These are phyloP conservation scores for Biscutella laevigata DNA, from an alignment of 441 rosid genomes.

Conservation along the genomic window DNA sequence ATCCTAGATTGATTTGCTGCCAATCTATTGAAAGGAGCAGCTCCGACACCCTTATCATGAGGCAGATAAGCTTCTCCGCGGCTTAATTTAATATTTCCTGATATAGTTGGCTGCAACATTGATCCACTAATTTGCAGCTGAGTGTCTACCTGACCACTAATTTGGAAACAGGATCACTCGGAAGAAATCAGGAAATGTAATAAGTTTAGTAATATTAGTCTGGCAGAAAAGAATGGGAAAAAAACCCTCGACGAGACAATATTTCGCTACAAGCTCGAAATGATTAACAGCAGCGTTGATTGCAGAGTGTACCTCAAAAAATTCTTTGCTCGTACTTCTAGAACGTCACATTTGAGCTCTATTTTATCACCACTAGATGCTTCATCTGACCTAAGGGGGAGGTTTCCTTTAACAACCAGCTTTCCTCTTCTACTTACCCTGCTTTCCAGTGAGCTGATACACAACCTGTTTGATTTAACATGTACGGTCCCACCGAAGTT, in stretches of 20 bases:
- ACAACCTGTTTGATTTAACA: constrained; percentile 86
- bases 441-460: constrained; percentile 78
- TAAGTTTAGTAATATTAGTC: constrained; percentile 17
- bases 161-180: background rate
- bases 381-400: constrained; percentile 83
- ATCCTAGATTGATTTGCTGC: constrained; percentile 65
- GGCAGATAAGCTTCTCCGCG: constrained; percentile 99
- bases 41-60: constrained; percentile 86
- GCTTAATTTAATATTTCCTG: constrained; percentile 90
- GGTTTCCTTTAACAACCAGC: constrained; percentile 74
- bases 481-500: constrained; percentile 86
- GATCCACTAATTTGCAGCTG: constrained; percentile 94
- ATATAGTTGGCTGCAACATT: constrained; percentile 88
- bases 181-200: constrained; percentile 9
- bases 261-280: constrained; percentile 13
- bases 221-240: constrained; percentile 5
- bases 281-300: background rate
- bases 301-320: constrained; percentile 51
- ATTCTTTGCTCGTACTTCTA: constrained; percentile 95
- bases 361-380: constrained; percentile 65
- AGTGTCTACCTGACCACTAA: constrained; percentile 98
- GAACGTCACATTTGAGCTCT: constrained; percentile 89
- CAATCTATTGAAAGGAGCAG: constrained; percentile 63
- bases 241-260: background rate
- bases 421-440: constrained; percentile 92